Percentiles rank a stretch among this genome's conserved stretches.
Evolutionary conservation across 2,329 filamentous ascomycete genomes (phyloP).

Genomic region (Aureobasidium vineae): DNA sequence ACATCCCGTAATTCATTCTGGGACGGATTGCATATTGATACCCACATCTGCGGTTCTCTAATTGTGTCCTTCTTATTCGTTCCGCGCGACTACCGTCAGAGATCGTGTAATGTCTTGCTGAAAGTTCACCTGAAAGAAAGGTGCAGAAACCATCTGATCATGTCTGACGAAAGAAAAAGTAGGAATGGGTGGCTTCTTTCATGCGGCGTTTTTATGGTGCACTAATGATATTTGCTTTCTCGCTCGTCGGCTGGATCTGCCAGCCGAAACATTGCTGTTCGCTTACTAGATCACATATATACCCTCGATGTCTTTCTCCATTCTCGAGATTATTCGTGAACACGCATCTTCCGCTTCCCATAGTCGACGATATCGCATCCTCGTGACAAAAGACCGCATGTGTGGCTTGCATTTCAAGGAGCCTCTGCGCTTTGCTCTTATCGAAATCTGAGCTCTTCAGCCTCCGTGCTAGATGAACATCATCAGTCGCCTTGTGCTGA

Average conservation of each 20-base stretch:
- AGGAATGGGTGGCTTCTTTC: not conserved
- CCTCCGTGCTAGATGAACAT: not conserved
- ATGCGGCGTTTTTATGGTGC: slow-evolving; percentile 19
- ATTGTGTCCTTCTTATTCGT: not conserved
- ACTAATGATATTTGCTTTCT: not conserved
- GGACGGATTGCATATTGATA: slow-evolving; percentile 15
- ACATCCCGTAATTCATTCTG: not conserved
- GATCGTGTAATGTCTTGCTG: slow-evolving; percentile 3
- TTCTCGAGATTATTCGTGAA: not conserved
- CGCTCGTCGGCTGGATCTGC: not conserved
- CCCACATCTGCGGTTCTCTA: not conserved
- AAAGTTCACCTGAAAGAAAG: not conserved
- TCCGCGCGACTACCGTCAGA: not conserved
- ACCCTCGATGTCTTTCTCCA: not conserved
- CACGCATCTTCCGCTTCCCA: not conserved
- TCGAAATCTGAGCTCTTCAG: not conserved
- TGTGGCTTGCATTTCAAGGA: not conserved
- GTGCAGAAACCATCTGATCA: slow-evolving; percentile 10
- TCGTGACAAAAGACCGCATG: not conserved
- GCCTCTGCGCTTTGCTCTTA: not conserved
- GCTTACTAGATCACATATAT: slow-evolving; percentile 22
- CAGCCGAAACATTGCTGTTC: not conserved
- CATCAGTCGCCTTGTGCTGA: not conserved
- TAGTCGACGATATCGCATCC: not conserved
- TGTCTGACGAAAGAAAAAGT: slow-evolving; percentile 23